Base-by-base conservation (phyloP, 2,329 filamentous ascomycete species). In the Ceratocystis albifundus region DNA sequence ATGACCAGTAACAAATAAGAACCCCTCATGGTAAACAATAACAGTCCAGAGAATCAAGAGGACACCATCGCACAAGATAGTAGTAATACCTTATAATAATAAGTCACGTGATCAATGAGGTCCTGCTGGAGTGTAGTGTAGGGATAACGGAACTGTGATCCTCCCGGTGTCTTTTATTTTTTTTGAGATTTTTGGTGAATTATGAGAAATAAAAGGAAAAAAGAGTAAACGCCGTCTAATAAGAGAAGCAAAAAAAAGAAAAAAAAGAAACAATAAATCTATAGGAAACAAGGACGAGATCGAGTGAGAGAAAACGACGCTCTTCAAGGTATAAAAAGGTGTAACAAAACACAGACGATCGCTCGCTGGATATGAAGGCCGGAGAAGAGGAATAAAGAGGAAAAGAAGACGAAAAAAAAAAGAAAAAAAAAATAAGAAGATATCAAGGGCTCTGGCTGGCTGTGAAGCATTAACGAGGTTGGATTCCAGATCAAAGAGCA, bases 261-360 rank as follows among this genome's bases (percentile, higher is more conserved):
- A 65, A 64, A 44, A 64, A 46, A 64, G 28, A 22, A 48, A 20
- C 28, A 48, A 65, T 22, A 61, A 3, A 30, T 41, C 41, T 30
- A 53, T 28, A 12, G 57, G 25, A 32, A 32, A n/a, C n/a, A 30
- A 20, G 4, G 32, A 30, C 25, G 25, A 32, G n/a, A 63, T 63
- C 46, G 46, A 32, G 46, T 4, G 36, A n/a, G 15, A 64, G 25
- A 32, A n/a, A 25, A 65, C 12, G 30, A 55, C 41, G 20, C 45
- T 61, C 22, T 30, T 28, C 48, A 55, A 62, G 61, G 36, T 62
- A 44, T 62, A 65, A 65, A 64, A 65, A 65, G 45, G 46, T 55
- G 46, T 55, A 57, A 65, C 32, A 65, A 55, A 55, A 65, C 46
- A 57, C 55, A 36, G 55, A 59, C 55, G 55, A 59, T 59, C 55